Evolutionary conservation across 2,329 filamentous ascomycete species (phyloP).

Genomic region (Cephalotrichum gorgonifer): DNA sequence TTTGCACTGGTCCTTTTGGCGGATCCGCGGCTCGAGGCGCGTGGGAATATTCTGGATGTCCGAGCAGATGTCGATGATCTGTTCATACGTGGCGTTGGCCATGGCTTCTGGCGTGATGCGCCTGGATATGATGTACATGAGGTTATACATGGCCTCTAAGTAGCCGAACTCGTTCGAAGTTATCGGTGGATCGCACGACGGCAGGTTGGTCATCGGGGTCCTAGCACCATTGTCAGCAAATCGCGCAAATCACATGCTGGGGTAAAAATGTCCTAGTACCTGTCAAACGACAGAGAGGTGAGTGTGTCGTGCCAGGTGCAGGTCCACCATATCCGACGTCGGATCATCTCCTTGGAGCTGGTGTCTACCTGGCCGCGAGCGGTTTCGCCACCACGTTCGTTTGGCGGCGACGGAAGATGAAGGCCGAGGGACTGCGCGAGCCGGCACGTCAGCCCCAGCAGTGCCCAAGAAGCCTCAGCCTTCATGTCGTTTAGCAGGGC

Average conservation of each 20-base stretch:
- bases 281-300: slow-evolving; percentile 55
- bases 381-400: slow-evolving; percentile 28
- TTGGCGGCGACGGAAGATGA: slow-evolving; percentile 36
- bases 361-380: slow-evolving; percentile 25
- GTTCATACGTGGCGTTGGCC: slow-evolving; percentile 35
- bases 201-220: slow-evolving; percentile 48
- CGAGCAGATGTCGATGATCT: slow-evolving; percentile 48
- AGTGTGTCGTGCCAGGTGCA: slow-evolving; percentile 58
- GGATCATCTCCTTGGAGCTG: slow-evolving; percentile 41
- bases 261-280: slow-evolving; percentile 25
- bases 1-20: slow-evolving; percentile 52
- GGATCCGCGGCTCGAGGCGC: slow-evolving; percentile 39
- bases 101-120: slow-evolving; percentile 45
- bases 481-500: slow-evolving; percentile 61
- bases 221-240: slow-evolving; percentile 7
- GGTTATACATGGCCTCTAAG: slow-evolving; percentile 54
- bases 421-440: slow-evolving; percentile 56
- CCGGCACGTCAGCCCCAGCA: slow-evolving; percentile 53
- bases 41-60: slow-evolving; percentile 41
- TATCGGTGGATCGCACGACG: slow-evolving; percentile 42
- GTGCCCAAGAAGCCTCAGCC: slow-evolving; percentile 56
- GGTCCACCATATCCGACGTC: slow-evolving; percentile 52
- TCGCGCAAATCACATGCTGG: background rate
- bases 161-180: slow-evolving; percentile 43
- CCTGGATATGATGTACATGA: slow-evolving; percentile 50